phyloP scores from a whole-genome alignment of 1,284 basidiomycete genomes.

The Vanrija sp. region DNA sequence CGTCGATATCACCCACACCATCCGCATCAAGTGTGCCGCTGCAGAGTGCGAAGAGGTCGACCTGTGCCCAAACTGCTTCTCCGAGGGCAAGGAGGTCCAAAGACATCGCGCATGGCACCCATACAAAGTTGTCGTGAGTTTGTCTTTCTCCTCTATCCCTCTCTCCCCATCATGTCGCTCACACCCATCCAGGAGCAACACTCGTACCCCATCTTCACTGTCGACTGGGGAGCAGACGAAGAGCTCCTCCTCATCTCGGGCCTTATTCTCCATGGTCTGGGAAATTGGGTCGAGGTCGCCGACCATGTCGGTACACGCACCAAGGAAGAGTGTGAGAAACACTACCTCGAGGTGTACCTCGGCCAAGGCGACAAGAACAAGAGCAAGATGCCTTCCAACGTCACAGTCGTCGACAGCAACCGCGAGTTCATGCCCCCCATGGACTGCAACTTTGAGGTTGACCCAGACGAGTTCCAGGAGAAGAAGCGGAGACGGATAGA shows the following conservation, averaged over 20 bases:
- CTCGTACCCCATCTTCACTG: conserved; percentile 89
- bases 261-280: conserved; percentile 80
- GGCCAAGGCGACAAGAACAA: conserved; percentile 33
- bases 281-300: conserved; percentile 96
- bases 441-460: conserved; percentile 66
- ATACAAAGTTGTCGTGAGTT: conserved; percentile 83
- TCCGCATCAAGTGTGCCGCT: conserved; percentile 86
- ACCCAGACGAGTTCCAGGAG: conserved; percentile 77
- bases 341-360: conserved; percentile 82
- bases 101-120: conserved; percentile 83
- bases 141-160: conserved; percentile 1
- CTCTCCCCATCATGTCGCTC: neutral
- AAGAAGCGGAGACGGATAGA: conserved; percentile 82
- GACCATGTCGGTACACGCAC: conserved; percentile 93
- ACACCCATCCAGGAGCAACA: conserved; percentile 70
- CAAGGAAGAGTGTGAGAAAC: conserved; percentile 88
- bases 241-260: conserved; percentile 90
- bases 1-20: conserved; percentile 65
- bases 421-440: conserved; percentile 59
- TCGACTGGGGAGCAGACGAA: conserved; percentile 99
- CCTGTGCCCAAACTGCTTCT: conserved; percentile 86
- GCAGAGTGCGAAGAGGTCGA: conserved; percentile 77
- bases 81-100: conserved; percentile 81
- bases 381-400: conserved; percentile 7
- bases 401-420: conserved; percentile 2